A percentile compares a stretch with the other conserved stretches of the same genome.
These are phyloP conservation scores for Kwoniella shivajii DNA, from an alignment of 1,284 basidiomycete species.

Conservation along the genomic window DNA sequence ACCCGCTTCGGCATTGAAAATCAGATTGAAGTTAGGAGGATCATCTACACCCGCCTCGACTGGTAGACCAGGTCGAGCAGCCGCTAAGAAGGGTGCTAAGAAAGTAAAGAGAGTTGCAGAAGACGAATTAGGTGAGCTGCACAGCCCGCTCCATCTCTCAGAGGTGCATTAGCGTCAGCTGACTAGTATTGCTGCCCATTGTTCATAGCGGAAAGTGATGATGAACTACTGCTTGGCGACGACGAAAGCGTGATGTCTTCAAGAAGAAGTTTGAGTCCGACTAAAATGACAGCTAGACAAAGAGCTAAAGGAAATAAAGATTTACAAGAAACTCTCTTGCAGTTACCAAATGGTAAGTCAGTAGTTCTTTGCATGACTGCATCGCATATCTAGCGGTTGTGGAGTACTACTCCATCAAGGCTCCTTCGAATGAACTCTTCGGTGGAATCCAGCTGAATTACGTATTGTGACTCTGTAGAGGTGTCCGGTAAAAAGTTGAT, in stretches of 20 bases:
- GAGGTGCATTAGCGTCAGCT: too few species aligned
- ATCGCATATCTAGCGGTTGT: conserved; percentile 58
- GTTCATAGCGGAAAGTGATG: conserved; percentile 14
- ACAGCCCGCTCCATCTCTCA: too few species aligned
- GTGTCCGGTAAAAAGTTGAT: conserved; percentile 66
- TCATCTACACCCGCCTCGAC: not conserved
- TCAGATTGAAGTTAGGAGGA: conserved; percentile 14
- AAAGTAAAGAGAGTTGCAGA: conserved; percentile 18
- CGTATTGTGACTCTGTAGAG: conserved; percentile 48
- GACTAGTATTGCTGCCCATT: too few species aligned
- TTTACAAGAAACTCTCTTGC: conserved; percentile 28
- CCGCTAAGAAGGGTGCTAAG: conserved; percentile 21
- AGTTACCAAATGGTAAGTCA: conserved; percentile 21
- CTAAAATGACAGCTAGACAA: conserved; percentile 42
- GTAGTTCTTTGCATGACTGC: not conserved
- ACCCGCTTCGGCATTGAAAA: conserved; percentile 11
- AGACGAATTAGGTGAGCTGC: conserved; percentile 13
- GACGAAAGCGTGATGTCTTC: conserved; percentile 10
- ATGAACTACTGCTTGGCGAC: conserved; percentile 16
- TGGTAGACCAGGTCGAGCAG: conserved; percentile 11
- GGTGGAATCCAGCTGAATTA: not conserved
- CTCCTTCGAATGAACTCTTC: not conserved
- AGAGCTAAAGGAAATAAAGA: conserved; percentile 36
- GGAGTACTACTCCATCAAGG: conserved; percentile 53
- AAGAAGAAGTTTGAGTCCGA: conserved; percentile 25